These are phyloP conservation scores for Rhodotorula sp. DNA, from an alignment of 1,284 basidiomycete genomes.

Conservation along the genomic window DNA sequence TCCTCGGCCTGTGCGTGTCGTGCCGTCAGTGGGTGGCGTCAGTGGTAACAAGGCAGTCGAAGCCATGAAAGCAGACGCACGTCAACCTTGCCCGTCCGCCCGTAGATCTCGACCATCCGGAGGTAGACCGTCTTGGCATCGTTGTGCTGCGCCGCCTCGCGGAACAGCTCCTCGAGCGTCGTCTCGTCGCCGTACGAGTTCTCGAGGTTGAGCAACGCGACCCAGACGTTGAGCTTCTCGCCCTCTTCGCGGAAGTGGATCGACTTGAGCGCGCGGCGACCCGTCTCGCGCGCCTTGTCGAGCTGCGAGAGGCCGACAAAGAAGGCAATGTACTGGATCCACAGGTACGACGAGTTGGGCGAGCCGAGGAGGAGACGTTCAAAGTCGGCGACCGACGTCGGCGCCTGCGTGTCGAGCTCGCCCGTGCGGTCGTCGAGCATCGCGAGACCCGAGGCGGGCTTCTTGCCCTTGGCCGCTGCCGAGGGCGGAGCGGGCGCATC, in stretches of 20 bases:
- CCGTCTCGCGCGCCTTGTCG: slow-evolving; percentile 88
- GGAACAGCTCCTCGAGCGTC: slow-evolving; percentile 75
- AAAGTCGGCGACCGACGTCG: slow-evolving; percentile 90
- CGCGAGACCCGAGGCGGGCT: slow-evolving; percentile 6
- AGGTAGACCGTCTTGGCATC: slow-evolving; percentile 89
- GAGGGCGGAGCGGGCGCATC: slow-evolving; percentile 43
- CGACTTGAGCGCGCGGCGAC: slow-evolving; percentile 75
- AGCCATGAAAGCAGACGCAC: slow-evolving; percentile 54
- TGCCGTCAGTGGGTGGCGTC: not conserved
- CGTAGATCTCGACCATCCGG: slow-evolving; percentile 78
- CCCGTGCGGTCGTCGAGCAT: slow-evolving; percentile 70
- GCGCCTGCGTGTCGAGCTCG: slow-evolving; percentile 77
- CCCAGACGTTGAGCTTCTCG: slow-evolving; percentile 97
- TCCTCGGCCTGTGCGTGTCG: slow-evolving; percentile 68
- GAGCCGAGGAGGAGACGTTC: slow-evolving; percentile 92
- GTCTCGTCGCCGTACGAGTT: slow-evolving; percentile 88
- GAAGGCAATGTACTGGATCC: slow-evolving; percentile 99
- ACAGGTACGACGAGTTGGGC: slow-evolving; percentile 95
- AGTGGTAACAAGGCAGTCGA: no score
- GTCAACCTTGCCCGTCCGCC: slow-evolving; percentile 76
- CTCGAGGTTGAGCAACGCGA: slow-evolving; percentile 92
- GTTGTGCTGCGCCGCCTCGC: slow-evolving; percentile 84
- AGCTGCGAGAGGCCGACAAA: slow-evolving; percentile 92
- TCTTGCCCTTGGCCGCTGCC: slow-evolving; percentile 58
- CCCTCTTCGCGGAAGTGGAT: slow-evolving; percentile 96